These are phyloP conservation scores for Hibiscus syriacus DNA, from an alignment of 345 rosid species.

Conservation along the genomic window DNA sequence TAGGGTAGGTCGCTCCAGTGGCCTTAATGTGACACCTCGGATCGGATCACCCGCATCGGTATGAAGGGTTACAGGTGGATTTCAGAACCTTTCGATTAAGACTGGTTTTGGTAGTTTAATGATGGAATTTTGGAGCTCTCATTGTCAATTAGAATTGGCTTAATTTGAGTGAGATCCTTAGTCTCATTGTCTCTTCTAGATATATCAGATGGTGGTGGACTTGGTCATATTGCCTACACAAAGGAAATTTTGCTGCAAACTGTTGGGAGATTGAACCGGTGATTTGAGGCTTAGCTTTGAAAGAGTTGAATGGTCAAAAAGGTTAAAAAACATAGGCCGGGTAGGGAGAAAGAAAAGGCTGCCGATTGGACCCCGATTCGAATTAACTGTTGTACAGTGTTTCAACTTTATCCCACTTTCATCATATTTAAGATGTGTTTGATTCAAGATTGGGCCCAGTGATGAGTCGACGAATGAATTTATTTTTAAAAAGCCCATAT, in stretches of 20 bases:
- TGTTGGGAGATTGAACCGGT: neutral
- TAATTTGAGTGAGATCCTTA: slow-evolving; percentile 10
- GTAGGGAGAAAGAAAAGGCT: neutral
- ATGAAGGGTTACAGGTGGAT: too few relatives aligned
- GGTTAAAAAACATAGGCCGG: neutral
- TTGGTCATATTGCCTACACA: neutral
- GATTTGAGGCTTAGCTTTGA: neutral
- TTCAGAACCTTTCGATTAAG: slow-evolving; percentile 10
- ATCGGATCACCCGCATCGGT: too few relatives aligned
- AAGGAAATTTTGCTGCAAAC: neutral
- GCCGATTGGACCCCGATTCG: too few relatives aligned
- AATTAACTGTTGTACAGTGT: neutral
- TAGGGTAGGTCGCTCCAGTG: too few relatives aligned
- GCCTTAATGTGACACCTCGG: too few relatives aligned
- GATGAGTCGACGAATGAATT: neutral
- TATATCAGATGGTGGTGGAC: slow-evolving; percentile 2
- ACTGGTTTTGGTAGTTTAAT: neutral
- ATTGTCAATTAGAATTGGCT: slow-evolving; percentile 2
- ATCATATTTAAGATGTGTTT: too few relatives aligned
- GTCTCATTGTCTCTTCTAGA: neutral
- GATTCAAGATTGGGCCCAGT: neutral
- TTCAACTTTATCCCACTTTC: too few relatives aligned
- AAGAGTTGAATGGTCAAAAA: slow-evolving; percentile 2
- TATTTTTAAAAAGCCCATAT: too few relatives aligned
- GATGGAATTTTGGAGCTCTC: neutral